phyloP scores from a whole-genome alignment of 2,329 filamentous ascomycete genomes.

The Cladosporium sp. region DNA sequence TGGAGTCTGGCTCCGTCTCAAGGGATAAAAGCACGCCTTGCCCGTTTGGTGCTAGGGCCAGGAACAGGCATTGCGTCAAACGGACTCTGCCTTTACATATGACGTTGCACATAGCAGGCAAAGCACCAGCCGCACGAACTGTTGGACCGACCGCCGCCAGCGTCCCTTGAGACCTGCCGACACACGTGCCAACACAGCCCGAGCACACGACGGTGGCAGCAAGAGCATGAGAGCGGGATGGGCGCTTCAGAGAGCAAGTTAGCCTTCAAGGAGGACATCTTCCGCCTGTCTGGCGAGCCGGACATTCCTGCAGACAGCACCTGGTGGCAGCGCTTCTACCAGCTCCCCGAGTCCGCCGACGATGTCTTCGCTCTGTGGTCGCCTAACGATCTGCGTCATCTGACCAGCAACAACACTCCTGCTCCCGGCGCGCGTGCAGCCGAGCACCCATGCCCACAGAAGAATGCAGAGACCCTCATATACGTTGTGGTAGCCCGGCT shows the following conservation, averaged over 20 bases:
- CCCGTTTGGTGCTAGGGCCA: background rate
- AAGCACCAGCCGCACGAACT: background rate
- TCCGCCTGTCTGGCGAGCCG: constrained; percentile 87
- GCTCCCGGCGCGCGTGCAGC: constrained; percentile 40
- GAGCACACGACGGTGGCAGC: background rate
- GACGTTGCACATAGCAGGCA: constrained; percentile 5
- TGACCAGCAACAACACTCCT: constrained; percentile 22
- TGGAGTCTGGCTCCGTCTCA: no score
- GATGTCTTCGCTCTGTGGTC: constrained; percentile 97
- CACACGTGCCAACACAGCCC: background rate
- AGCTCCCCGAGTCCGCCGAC: constrained; percentile 89
- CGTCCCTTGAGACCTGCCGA: background rate
- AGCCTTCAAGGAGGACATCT: constrained; percentile 97
- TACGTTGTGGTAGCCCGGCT: constrained; percentile 28
- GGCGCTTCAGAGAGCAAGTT: constrained; percentile 98
- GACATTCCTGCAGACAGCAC: constrained; percentile 81
- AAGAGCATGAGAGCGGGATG: constrained; percentile 51
- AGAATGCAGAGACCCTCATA: constrained; percentile 32
- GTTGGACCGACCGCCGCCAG: background rate
- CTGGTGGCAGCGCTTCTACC: constrained; percentile 98
- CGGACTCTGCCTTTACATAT: constrained; percentile 2
- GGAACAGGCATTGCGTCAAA: constrained; percentile 8
- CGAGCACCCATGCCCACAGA: constrained; percentile 52
- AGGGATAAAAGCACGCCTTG: background rate
- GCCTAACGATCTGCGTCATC: constrained; percentile 47